phyloP scores from a whole-genome alignment of 2,329 filamentous ascomycete species.

The Lasiodiplodia gonubiensis region DNA sequence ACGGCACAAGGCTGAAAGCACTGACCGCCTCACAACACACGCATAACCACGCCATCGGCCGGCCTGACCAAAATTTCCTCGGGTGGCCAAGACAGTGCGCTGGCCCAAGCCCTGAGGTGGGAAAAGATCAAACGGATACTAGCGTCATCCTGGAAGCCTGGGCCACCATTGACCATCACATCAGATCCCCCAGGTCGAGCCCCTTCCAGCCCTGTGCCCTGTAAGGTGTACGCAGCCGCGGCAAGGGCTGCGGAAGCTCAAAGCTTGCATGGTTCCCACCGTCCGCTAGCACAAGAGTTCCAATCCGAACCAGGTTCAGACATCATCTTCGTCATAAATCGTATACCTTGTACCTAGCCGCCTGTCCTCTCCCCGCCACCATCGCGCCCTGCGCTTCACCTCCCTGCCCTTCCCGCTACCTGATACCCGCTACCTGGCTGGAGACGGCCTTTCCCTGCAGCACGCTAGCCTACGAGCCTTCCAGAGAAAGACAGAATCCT shows the following conservation, averaged over 20 bases:
- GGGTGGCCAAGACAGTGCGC: constrained; percentile 23
- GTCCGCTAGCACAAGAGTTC: constrained; percentile 20
- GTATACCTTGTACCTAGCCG: constrained; percentile 12
- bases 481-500: constrained; percentile 13
- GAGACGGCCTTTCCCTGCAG: constrained; percentile 15
- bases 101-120: constrained; percentile 21
- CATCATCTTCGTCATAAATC: constrained; percentile 23
- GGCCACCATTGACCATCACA: constrained; percentile 21
- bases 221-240: constrained; percentile 27
- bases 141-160: constrained; percentile 21
- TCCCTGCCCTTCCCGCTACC: constrained; percentile 13
- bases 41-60: constrained; percentile 6
- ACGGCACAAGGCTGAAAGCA: constrained; percentile 20
- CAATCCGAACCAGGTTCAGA: constrained; percentile 16
- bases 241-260: constrained; percentile 28
- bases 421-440: constrained; percentile 23
- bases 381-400: constrained; percentile 18
- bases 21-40: background rate
- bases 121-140: constrained; percentile 20
- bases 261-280: constrained; percentile 27
- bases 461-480: constrained; percentile 3
- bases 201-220: constrained; percentile 26
- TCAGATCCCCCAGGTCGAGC: constrained; percentile 24
- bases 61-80: constrained; percentile 6
- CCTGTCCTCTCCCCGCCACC: background rate